phyloP scores from a whole-genome alignment of 106 monocot genomes.

The Allium fistulosum region DNA sequence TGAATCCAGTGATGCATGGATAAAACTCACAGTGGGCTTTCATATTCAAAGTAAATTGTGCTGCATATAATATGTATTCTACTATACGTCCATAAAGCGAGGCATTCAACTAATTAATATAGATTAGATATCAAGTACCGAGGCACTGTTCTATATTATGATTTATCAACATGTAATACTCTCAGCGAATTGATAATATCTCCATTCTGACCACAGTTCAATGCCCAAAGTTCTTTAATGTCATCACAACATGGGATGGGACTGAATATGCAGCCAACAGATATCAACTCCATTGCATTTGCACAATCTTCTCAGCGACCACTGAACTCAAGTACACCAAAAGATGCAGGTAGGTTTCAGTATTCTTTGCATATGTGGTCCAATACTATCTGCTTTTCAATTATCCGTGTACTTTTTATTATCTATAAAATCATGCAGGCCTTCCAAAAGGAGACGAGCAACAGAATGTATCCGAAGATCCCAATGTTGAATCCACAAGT shows the following conservation, averaged over 20 bases:
- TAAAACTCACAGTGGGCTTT: too few relatives aligned
- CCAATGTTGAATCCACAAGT: conserved; percentile 40
- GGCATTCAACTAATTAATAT: too few relatives aligned
- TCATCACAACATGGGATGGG: conserved; percentile 11
- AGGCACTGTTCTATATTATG: too few relatives aligned
- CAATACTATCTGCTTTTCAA: conserved; percentile 6
- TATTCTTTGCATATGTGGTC: background rate
- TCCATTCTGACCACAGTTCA: background rate
- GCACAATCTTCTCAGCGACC: conserved; percentile 8
- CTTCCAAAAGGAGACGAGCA: conserved; percentile 54
- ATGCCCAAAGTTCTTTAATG: conserved; percentile 11
- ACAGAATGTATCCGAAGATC: conserved; percentile 48
- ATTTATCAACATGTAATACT: too few relatives aligned
- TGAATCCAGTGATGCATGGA: too few relatives aligned
- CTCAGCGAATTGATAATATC: too few relatives aligned
- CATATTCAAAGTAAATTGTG: too few relatives aligned
- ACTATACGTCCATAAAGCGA: too few relatives aligned
- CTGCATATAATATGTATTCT: too few relatives aligned
- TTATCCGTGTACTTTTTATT: conserved; percentile 2
- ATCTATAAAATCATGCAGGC: conserved; percentile 23
- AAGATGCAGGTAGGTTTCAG: conserved; percentile 8
- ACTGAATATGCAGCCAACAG: conserved; percentile 9
- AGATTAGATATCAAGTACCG: too few relatives aligned
- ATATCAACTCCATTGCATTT: conserved; percentile 4
- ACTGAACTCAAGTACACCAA: conserved; percentile 7